Conservation (phyloP, 2,329 filamentous ascomycete genomes). For the Akanthomyces muscarius region DNA sequence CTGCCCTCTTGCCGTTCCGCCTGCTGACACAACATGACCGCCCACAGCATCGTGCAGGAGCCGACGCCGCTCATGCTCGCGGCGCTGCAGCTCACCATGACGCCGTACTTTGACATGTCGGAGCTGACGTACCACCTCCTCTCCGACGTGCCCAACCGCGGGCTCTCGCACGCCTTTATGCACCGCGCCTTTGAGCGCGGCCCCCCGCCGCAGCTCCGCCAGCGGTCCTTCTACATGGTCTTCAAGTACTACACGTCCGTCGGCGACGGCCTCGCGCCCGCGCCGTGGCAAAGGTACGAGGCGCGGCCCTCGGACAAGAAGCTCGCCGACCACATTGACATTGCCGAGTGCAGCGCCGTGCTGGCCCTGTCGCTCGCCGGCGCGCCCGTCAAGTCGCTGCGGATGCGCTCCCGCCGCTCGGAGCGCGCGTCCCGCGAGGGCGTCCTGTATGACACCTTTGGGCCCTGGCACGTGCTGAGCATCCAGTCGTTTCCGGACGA, state of each 20-base stretch:
- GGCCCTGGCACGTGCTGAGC: constrained; percentile 56
- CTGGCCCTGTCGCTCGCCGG: constrained; percentile 56
- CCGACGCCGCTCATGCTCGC: constrained; percentile 58
- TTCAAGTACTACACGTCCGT: constrained; percentile 64
- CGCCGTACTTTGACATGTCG: constrained; percentile 57
- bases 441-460: constrained; percentile 54
- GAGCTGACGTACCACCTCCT: constrained; percentile 54
- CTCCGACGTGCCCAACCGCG: constrained; percentile 40
- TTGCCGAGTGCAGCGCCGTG: constrained; percentile 56
- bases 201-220: constrained; percentile 36
- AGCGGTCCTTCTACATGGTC: constrained; percentile 57
- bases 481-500: constrained; percentile 59
- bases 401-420: constrained; percentile 43
- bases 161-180: constrained; percentile 45
- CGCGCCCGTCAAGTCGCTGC: constrained; percentile 44
- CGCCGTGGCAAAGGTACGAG: constrained; percentile 57
- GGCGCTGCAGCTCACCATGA: constrained; percentile 55
- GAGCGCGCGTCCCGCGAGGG: constrained; percentile 44
- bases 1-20: background rate
- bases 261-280: constrained; percentile 50
- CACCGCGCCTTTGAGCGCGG: constrained; percentile 43
- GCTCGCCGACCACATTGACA: constrained; percentile 49
- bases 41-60: constrained; percentile 52
- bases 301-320: constrained; percentile 37
- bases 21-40: background rate